Percentiles rank a stretch among this genome's conserved stretches.
Evolutionary conservation across 441 rosid genomes (phyloP).

Genomic region (Melastoma candidum): DNA sequence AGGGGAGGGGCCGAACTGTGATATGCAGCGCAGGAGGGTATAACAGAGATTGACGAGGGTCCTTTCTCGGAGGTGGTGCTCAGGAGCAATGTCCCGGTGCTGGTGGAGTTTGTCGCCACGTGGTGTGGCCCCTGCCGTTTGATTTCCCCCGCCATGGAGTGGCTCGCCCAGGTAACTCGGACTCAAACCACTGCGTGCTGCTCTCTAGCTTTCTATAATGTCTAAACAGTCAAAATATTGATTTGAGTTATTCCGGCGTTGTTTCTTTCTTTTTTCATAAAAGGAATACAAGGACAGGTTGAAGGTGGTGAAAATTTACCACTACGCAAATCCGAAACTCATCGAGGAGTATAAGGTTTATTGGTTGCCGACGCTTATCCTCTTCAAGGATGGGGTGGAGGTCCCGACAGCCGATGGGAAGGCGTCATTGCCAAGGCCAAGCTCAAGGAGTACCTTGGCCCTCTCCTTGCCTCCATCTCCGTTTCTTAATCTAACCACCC

Average conservation of each 20-base stretch:
- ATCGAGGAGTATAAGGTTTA: conserved; percentile 59
- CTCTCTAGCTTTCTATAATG: too few species aligned
- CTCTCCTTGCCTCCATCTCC: too few species aligned
- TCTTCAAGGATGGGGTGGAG: conserved; percentile 62
- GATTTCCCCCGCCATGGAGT: conserved; percentile 65
- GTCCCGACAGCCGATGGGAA: conserved; percentile 70
- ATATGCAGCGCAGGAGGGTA: conserved; percentile 19
- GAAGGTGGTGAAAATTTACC: conserved; percentile 68
- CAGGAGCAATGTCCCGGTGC: conserved; percentile 59
- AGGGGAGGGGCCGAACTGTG: not conserved
- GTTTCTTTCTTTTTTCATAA: not conserved
- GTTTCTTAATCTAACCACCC: too few species aligned
- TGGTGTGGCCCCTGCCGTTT: conserved; percentile 92
- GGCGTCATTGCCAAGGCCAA: conserved; percentile 64
- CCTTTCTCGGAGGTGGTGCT: conserved; percentile 49
- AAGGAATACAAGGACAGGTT: conserved; percentile 59
- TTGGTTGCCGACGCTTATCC: conserved; percentile 64
- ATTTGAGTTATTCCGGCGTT: not conserved
- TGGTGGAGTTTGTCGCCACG: conserved; percentile 72
- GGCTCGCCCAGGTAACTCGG: conserved; percentile 41
- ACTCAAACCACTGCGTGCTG: too few species aligned
- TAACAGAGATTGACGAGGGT: conserved; percentile 40
- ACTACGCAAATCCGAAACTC: conserved; percentile 50
- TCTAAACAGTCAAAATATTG: too few species aligned
- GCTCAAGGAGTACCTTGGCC: conserved; percentile 32